Base-by-base conservation (phyloP, 140 eudicot species). In the Senecio squalidus region DNA sequence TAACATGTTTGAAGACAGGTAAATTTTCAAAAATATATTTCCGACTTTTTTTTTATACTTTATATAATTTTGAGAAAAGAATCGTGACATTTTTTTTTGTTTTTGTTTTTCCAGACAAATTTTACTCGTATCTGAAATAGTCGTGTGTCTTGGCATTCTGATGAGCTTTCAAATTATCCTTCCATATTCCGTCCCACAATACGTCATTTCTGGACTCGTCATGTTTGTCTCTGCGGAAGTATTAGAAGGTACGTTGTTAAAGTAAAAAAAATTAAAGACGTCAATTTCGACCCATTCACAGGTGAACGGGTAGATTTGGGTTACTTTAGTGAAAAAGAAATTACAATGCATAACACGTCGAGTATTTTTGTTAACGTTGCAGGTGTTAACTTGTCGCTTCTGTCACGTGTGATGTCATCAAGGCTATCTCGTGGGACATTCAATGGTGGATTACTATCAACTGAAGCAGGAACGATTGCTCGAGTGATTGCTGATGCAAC, bases 1-100 rank as follows among this genome's bases (percentile, higher is more conserved):
- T 60, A 91, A 91, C 82, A 83, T 86, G 90, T 91, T 86, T 55
- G 88, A 91, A 70, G 98, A 91, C 82, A 80, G 98, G 98, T 91
- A 81, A 49, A 40, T 16, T 25, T 43, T 34, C 43, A 38, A 20
- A 9, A 28, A 20, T n/a, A 13, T 10, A 3, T 2, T 41, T 44
- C 27, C 4, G 0, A 14, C 27, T 44, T 16, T 27, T 2, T 26
- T 5, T 11, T 9, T 5, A 1, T 47, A 47, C 3, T 24, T 18
- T 14, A 40, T 21, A 50, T n/a, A n/a, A n/a, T 9, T n/a, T 13
- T 27, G 9, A 5, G 20, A 24, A 25, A 25, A 41, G 16, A 5
- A 15, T 30, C 40, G 7, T 58, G 38, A 36, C 4, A 17, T 41
- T 55, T 29, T 18, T 55, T 63, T 41, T 55, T 29, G 24, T 55